Conservation (phyloP, 169 alveolate genomes). For the Plasmodium gonderi region DNA sequence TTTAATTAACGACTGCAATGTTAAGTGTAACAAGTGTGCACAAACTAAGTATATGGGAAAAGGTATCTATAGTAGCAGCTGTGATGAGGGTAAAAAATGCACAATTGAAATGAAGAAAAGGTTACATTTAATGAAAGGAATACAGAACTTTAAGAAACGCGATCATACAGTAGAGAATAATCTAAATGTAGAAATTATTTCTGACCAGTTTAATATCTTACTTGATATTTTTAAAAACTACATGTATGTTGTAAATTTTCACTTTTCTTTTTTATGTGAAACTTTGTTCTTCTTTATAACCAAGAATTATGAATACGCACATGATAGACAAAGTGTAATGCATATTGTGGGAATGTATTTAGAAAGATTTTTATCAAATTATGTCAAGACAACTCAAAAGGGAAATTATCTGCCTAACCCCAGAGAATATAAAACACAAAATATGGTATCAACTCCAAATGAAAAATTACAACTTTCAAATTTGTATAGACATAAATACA, state of each 20-base stretch:
- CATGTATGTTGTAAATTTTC: conserved; percentile 1
- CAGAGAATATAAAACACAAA: neutral
- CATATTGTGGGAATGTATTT: conserved; percentile 26
- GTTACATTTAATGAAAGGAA: neutral
- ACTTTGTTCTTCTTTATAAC: conserved; percentile 52
- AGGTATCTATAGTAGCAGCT: neutral
- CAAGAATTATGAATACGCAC: conserved; percentile 25
- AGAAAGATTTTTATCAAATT: neutral
- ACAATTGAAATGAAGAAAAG: neutral
- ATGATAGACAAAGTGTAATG: neutral
- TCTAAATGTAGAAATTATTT: neutral
- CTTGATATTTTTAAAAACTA: conserved; percentile 39
- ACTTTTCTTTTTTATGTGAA: conserved; percentile 9
- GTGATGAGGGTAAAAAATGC: neutral
- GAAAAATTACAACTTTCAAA: neutral
- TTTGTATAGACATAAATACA: conserved; percentile 29
- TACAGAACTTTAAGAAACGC: neutral
- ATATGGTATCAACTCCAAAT: neutral
- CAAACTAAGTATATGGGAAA: neutral
- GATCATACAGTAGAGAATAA: neutral
- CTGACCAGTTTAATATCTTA: conserved; percentile 37
- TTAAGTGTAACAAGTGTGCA: no score
- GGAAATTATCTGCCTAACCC: neutral
- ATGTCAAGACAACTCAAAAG: neutral
- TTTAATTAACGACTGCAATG: no score